Evolutionary conservation across 495 filamentous ascomycete species (phyloP).

Genomic region (Penicillium cosmopolitanum): DNA sequence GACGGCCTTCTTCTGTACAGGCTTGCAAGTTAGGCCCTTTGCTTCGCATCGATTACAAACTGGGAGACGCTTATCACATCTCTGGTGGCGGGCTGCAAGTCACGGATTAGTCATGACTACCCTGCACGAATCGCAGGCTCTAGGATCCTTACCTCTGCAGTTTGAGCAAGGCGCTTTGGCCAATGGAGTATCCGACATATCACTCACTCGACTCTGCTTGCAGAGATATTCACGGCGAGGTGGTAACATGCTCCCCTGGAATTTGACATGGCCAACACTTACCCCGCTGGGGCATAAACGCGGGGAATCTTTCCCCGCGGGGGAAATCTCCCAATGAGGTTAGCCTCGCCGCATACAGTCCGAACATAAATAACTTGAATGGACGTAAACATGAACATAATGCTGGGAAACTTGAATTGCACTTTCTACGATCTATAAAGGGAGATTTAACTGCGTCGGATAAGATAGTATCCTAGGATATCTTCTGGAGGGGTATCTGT

Average conservation of each 20-base stretch:
- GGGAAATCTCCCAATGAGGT: background rate
- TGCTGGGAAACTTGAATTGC: background rate
- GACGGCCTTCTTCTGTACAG: conserved; percentile 15
- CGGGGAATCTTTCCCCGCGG: background rate
- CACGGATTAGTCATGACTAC: background rate
- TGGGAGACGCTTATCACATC: conserved; percentile 20
- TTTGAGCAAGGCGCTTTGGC: conserved; percentile 7
- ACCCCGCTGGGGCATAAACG: background rate
- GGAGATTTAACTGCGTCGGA: no score
- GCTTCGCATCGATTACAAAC: conserved; percentile 18
- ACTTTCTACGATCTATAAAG: background rate
- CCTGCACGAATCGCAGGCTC: background rate
- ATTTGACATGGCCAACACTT: background rate
- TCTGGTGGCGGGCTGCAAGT: conserved; percentile 3
- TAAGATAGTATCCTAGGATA: no score
- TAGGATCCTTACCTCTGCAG: conserved; percentile 4
- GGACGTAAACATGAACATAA: background rate
- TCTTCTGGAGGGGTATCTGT: no score
- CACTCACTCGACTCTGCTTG: background rate
- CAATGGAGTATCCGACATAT: conserved; percentile 2
- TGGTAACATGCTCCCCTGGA: background rate
- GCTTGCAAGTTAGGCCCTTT: conserved; percentile 21
- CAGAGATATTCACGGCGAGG: background rate
- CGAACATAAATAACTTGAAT: no score
- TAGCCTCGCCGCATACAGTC: background rate